Evolutionary conservation across 2,329 filamentous ascomycete species (phyloP).

Genomic region (Aspergillus awamori): DNA sequence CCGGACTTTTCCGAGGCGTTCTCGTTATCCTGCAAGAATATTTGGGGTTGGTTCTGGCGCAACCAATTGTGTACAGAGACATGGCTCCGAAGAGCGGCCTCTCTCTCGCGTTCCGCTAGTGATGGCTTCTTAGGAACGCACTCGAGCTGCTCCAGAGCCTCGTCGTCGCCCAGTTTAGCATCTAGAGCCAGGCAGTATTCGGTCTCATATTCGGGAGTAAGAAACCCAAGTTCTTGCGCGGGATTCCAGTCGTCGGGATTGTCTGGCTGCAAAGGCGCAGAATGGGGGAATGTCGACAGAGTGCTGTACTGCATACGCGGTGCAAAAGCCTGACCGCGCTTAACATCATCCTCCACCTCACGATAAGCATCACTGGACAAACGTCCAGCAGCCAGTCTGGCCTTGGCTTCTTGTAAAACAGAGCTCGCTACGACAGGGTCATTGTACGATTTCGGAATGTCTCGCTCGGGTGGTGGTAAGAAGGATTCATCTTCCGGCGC

Average conservation of each 20-base stretch:
- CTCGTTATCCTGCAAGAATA: slow-evolving; percentile 78
- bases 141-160: slow-evolving; percentile 57
- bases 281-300: slow-evolving; percentile 38
- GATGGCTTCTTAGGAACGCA: slow-evolving; percentile 39
- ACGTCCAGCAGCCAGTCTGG: slow-evolving; percentile 39
- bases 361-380: slow-evolving; percentile 41
- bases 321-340: slow-evolving; percentile 43
- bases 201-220: slow-evolving; percentile 48
- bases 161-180: slow-evolving; percentile 42
- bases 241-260: slow-evolving; percentile 25
- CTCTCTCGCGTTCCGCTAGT: slow-evolving; percentile 58
- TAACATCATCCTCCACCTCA: slow-evolving; percentile 43
- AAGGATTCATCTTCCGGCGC: slow-evolving; percentile 47
- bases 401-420: slow-evolving; percentile 44
- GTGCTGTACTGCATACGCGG: slow-evolving; percentile 38
- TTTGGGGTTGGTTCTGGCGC: slow-evolving; percentile 77
- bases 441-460: slow-evolving; percentile 35
- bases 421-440: slow-evolving; percentile 38
- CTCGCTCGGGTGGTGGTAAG: slow-evolving; percentile 50
- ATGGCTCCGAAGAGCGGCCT: slow-evolving; percentile 71
- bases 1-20: slow-evolving; percentile 46
- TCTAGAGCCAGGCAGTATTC: slow-evolving; percentile 48
- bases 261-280: slow-evolving; percentile 20
- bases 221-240: slow-evolving; percentile 45
- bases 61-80: slow-evolving; percentile 97